Base-by-base conservation (phyloP, 2,329 filamentous ascomycete genomes). In the Fusarium abutilonis region DNA sequence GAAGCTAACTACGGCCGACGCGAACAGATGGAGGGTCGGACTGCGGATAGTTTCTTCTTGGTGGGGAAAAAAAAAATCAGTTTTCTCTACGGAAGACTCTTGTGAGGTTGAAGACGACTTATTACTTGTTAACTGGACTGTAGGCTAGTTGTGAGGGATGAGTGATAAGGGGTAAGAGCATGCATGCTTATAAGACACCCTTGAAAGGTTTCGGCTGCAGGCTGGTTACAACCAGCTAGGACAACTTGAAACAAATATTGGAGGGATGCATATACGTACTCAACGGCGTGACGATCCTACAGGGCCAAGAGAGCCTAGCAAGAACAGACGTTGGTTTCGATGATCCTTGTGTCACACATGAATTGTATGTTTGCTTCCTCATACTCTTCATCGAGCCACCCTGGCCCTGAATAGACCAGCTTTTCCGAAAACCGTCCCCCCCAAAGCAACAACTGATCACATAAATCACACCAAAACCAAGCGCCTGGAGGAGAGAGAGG, bases 1-100 rank as follows among this genome's bases (percentile, higher is more conserved):
- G 61, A 57, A 65, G 57, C 63, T 66, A 66, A 52, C 28, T 50
- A 40, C 29, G n/a, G 51, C 60, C 60, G 56, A 62, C 32, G 52
- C 51, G 42, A 53, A 47, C 36, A 40, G 56, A 41, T 46, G 9
- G 21, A 59, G 50, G 50, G 40, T 54, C 34, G 46, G 35, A 50
- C 63, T 64, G 13, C 52, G 52, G 28, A 10, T 29, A 29, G 28
- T 29, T 65, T 65, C 19, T 46, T 44, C 4, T 26, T 43, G 23
- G 31, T 41, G 46, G n/a, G 39, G 4, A 19, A 19, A 19, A 19
- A 19, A 19, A 19, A 19, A 19, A n/a, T 34, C 21, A 26, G 21
- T 40, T 41, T 46, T 56, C 21, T 11, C 17, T 38, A n/a, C 26
- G 17, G 35, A 42, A 31, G 56, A 17, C 31, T 52, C 13, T 15